Percentiles rank a stretch among this genome's conserved stretches.
Conservation (phyloP, 352 stramenopile genomes). For the Phytophthora pini region DNA sequence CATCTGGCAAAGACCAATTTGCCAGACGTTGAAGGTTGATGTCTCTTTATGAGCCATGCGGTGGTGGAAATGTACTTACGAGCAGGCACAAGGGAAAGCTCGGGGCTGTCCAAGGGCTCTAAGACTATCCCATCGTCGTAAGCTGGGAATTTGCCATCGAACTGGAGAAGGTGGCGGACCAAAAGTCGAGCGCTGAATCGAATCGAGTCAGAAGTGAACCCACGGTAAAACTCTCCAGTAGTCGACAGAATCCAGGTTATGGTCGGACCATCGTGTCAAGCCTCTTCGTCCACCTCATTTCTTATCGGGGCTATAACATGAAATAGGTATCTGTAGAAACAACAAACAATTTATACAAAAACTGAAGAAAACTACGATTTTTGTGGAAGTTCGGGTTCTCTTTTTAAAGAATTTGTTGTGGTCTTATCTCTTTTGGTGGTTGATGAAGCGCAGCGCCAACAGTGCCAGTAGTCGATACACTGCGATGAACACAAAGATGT, state of each 20-base stretch:
- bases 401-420: neutral
- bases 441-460: conserved; percentile 47
- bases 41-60: neutral
- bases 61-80: neutral
- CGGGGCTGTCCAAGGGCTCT: neutral
- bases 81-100: neutral
- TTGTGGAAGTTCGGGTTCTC: neutral
- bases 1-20: neutral
- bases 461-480: conserved; percentile 38
- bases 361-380: too few relatives aligned
- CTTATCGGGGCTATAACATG: too few relatives aligned
- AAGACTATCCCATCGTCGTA: conserved; percentile 27
- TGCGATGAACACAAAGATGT: conserved; percentile 34
- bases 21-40: conserved; percentile 1
- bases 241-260: conserved; percentile 31
- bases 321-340: too few relatives aligned
- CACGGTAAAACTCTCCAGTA: conserved; percentile 3
- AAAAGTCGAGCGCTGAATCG: conserved; percentile 11
- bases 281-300: too few relatives aligned
- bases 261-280: conserved; percentile 24
- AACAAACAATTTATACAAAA: too few relatives aligned
- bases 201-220: conserved; percentile 33
- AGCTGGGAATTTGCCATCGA: conserved; percentile 4
- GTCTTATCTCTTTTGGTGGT: conserved; percentile 49
- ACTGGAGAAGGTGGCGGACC: conserved; percentile 2